Conservation (phyloP, 768 basidiomycete species). For the Leccinum fibrillosum region DNA sequence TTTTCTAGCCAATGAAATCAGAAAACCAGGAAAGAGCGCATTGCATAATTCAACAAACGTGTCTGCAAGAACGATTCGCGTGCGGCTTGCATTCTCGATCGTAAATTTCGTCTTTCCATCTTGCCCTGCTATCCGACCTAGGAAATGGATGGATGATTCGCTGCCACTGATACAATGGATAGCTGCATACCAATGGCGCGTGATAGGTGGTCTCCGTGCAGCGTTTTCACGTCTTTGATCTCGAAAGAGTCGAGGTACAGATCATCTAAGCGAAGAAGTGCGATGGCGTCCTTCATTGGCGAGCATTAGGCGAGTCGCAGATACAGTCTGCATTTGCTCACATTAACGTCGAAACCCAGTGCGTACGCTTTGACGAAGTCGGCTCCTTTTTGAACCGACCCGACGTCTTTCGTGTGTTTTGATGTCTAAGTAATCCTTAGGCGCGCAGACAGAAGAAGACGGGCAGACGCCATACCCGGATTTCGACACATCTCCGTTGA, state of each 20-base stretch:
- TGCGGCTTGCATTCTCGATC: slow-evolving; percentile 95
- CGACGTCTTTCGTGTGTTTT: slow-evolving; percentile 89
- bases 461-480: slow-evolving; percentile 64
- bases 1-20: slow-evolving; percentile 54
- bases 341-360: slow-evolving; percentile 93
- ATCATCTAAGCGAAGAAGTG: slow-evolving; percentile 91
- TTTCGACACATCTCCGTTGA: slow-evolving; percentile 83
- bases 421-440: slow-evolving; percentile 62
- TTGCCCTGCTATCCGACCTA: slow-evolving; percentile 96
- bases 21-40: background rate
- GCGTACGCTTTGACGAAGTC: slow-evolving; percentile 97
- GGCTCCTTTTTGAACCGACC: slow-evolving; percentile 92
- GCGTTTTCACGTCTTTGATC: slow-evolving; percentile 97
- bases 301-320: background rate
- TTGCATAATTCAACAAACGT: slow-evolving; percentile 56
- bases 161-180: background rate
- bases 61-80: slow-evolving; percentile 97
- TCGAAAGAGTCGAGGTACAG: slow-evolving; percentile 98
- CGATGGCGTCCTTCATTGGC: slow-evolving; percentile 78
- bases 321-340: slow-evolving; percentile 34
- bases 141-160: slow-evolving; percentile 5
- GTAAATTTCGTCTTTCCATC: slow-evolving; percentile 99
- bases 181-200: slow-evolving; percentile 81
- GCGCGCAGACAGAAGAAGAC: background rate
- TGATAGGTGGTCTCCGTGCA: slow-evolving; percentile 97